Evolutionary conservation across 1,284 basidiomycete species (phyloP).

Genomic region (Pseudozyma hubeiensis): DNA sequence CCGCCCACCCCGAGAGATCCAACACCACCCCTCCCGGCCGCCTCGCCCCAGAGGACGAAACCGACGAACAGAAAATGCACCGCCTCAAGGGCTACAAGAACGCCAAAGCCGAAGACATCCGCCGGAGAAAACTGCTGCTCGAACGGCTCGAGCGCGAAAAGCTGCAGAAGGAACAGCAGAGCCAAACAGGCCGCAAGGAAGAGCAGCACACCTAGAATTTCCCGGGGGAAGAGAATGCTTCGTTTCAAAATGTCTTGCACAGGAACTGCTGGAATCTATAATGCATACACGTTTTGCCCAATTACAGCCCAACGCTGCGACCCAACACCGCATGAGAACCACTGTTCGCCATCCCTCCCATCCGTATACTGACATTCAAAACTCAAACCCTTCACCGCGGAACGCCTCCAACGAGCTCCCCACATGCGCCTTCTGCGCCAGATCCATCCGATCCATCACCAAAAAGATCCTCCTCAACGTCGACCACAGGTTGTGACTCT

Average conservation of each 20-base stretch:
- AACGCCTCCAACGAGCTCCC: slow-evolving; percentile 77
- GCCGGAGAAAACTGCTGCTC: slow-evolving; percentile 30
- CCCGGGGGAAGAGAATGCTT: neutral
- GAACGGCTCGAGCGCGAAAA: slow-evolving; percentile 22
- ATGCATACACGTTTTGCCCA: no score
- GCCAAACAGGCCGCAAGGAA: slow-evolving; percentile 1
- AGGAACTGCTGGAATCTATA: no score
- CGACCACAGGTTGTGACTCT: slow-evolving; percentile 79
- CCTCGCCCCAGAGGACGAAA: slow-evolving; percentile 2
- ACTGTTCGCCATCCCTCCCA: no score
- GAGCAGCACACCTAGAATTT: no score
- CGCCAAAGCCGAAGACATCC: slow-evolving; percentile 52
- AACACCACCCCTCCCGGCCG: slow-evolving; percentile 6
- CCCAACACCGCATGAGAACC: no score
- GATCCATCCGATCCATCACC: slow-evolving; percentile 71
- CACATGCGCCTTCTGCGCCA: slow-evolving; percentile 72
- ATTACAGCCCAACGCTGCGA: no score
- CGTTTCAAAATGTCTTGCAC: no score
- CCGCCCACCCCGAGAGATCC: slow-evolving; percentile 3
- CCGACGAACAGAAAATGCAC: slow-evolving; percentile 29
- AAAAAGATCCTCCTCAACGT: slow-evolving; percentile 82
- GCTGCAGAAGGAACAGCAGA: slow-evolving; percentile 12
- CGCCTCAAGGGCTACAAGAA: slow-evolving; percentile 49
- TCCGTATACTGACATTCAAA: slow-evolving; percentile 70
- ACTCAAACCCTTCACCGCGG: slow-evolving; percentile 84